These are phyloP conservation scores for Nematocida minor DNA, from an alignment of 371 early-diverging fungal genomes.

Conservation along the genomic window DNA sequence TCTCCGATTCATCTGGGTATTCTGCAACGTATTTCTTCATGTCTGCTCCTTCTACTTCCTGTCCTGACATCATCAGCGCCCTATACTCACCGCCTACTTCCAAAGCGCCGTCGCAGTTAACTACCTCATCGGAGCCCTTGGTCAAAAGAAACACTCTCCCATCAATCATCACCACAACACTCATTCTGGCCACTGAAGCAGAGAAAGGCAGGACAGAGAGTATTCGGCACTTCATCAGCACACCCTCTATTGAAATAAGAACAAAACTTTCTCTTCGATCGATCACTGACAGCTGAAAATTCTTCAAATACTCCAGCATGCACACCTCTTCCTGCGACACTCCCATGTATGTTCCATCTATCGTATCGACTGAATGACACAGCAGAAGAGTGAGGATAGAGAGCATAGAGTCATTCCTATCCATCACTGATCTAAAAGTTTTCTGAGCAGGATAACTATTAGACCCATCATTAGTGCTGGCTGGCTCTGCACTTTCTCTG, in stretches of 20 bases:
- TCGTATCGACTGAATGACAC: constrained; percentile 61
- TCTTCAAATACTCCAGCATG: constrained; percentile 54
- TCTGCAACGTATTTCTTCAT: constrained; percentile 65
- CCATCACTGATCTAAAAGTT: no score
- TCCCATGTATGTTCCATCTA: constrained; percentile 62
- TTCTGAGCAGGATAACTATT: no score
- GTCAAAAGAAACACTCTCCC: constrained; percentile 64
- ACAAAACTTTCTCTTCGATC: constrained; percentile 27
- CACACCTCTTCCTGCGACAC: constrained; percentile 65
- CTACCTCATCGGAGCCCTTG: constrained; percentile 81
- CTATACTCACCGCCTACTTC: constrained; percentile 75
- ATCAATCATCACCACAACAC: constrained; percentile 47
- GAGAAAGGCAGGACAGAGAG: constrained; percentile 56
- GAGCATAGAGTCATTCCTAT: constrained; percentile 4
- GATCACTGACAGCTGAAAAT: constrained; percentile 9
- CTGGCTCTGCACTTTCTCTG: background rate
- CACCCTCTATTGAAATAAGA: constrained; percentile 17
- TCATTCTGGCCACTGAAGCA: constrained; percentile 63
- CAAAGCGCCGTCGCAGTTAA: constrained; percentile 66
- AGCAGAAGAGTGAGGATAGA: constrained; percentile 55
- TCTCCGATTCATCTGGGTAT: constrained; percentile 65
- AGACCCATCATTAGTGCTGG: no score
- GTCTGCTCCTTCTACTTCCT: constrained; percentile 69
- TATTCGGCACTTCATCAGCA: background rate
- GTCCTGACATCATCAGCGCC: constrained; percentile 76